Evolutionary conservation across 306 rosid genomes (phyloP).

Genomic region (Datisca glomerata): DNA sequence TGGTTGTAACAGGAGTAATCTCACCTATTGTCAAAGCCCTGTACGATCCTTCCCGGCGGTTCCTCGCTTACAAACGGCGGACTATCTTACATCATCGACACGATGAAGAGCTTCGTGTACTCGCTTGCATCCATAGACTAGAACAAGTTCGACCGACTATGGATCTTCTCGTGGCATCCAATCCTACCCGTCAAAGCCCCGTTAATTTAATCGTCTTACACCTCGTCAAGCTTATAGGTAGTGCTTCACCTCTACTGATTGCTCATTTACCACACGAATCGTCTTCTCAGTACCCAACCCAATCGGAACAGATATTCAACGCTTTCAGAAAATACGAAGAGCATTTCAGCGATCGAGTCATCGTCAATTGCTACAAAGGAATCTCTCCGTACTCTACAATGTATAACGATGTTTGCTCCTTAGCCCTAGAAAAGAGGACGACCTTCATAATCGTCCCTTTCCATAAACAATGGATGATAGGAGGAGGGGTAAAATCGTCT

Average conservation of each 20-base stretch:
- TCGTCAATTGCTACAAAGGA: constrained; percentile 36
- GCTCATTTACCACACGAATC: constrained; percentile 22
- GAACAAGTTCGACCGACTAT: constrained; percentile 35
- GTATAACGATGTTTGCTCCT: constrained; percentile 69
- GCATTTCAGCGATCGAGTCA: constrained; percentile 14
- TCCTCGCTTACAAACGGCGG: constrained; percentile 49
- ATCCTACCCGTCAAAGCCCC: constrained; percentile 29
- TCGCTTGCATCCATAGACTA: constrained; percentile 44
- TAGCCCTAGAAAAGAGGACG: constrained; percentile 50
- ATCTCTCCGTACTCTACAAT: constrained; percentile 58
- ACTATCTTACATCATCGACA: constrained; percentile 34
- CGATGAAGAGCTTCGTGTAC: constrained; percentile 34
- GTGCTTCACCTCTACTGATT: constrained; percentile 35
- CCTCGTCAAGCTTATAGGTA: constrained; percentile 41
- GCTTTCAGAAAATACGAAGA: constrained; percentile 28
- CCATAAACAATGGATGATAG: constrained; percentile 31
- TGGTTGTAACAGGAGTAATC: constrained; percentile 37
- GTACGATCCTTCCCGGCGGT: constrained; percentile 44
- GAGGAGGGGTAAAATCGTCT: constrained; percentile 21
- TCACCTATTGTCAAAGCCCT: constrained; percentile 37
- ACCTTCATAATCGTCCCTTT: constrained; percentile 52
- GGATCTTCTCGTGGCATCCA: constrained; percentile 51
- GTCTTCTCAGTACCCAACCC: constrained; percentile 8
- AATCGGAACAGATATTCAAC: constrained; percentile 30
- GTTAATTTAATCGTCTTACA: constrained; percentile 35